These are phyloP conservation scores for Brasenia schreberi DNA, from an alignment of 164 flowering plant species.

Conservation along the genomic window DNA sequence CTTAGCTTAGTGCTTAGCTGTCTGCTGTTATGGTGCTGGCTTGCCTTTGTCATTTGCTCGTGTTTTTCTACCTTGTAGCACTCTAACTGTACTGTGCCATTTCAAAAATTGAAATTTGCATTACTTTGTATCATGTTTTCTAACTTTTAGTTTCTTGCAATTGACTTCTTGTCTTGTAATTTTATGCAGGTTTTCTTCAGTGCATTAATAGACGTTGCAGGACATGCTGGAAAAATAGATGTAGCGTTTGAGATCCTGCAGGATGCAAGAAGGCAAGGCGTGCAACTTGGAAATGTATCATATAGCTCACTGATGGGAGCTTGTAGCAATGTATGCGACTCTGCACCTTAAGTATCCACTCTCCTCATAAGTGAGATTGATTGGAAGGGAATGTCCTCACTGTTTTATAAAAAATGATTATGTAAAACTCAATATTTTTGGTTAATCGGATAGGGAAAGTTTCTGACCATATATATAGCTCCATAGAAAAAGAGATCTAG, in stretches of 20 bases:
- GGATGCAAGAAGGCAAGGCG: conserved; percentile 42
- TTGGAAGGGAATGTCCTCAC: too few relatives aligned
- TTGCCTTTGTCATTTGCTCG: too few relatives aligned
- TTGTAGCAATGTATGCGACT: conserved; percentile 70
- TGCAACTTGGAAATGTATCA: conserved; percentile 47
- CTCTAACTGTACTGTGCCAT: too few relatives aligned
- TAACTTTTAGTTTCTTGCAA: neutral
- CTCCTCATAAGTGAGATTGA: too few relatives aligned
- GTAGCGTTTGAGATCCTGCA: conserved; percentile 58
- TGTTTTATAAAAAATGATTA: too few relatives aligned
- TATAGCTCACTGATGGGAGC: conserved; percentile 98
- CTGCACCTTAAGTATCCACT: neutral
- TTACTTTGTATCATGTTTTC: neutral
- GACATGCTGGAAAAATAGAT: conserved; percentile 84
- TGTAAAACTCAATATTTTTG: too few relatives aligned
- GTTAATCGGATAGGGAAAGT: too few relatives aligned
- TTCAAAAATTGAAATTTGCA: neutral
- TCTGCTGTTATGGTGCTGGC: too few relatives aligned
- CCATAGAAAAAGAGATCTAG: conserved; percentile 28
- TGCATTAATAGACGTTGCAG: conserved; percentile 84
- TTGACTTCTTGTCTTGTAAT: neutral
- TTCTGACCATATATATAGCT: too few relatives aligned
- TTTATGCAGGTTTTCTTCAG: conserved; percentile 71
- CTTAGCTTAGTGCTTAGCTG: too few relatives aligned
- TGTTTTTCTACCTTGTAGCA: too few relatives aligned